These are phyloP conservation scores for Rubroshorea leprosula DNA, from an alignment of 345 rosid species.

Conservation along the genomic window DNA sequence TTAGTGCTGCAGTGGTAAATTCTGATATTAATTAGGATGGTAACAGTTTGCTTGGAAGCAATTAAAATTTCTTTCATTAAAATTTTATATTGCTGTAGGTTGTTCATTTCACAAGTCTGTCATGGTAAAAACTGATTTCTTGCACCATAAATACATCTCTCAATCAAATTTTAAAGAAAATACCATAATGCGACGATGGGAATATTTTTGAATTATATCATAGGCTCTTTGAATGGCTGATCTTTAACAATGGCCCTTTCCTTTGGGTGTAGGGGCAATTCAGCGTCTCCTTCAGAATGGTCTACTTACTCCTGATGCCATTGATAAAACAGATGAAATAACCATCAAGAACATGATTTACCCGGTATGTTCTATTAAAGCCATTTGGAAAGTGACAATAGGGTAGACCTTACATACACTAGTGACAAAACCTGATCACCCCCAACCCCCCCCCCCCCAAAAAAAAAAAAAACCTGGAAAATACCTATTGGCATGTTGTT, in stretches of 20 bases:
- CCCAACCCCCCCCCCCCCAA: no score
- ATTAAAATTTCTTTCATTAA: no score
- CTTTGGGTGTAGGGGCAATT: constrained; percentile 62
- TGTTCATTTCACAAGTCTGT: no score
- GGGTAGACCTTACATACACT: no score
- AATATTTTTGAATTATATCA: no score
- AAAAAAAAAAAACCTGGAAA: not conserved
- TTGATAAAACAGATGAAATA: constrained; percentile 77
- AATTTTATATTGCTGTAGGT: no score
- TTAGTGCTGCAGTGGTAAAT: not conserved
- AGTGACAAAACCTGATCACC: no score
- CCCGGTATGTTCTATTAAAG: constrained; percentile 42
- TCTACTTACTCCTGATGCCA: constrained; percentile 75
- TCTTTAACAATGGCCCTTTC: not conserved
- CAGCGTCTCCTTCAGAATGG: constrained; percentile 63
- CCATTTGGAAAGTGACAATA: constrained; percentile 8
- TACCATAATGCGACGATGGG: no score
- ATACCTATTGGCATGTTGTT: not conserved
- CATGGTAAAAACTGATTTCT: no score
- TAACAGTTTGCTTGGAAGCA: not conserved
- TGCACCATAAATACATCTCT: no score
- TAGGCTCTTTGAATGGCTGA: not conserved
- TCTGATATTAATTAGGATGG: not conserved
- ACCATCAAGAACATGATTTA: constrained; percentile 72
- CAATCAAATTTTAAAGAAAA: no score